Evolutionary conservation across 2,329 filamentous ascomycete species (phyloP).

Genomic region (Penicillium sp.): DNA sequence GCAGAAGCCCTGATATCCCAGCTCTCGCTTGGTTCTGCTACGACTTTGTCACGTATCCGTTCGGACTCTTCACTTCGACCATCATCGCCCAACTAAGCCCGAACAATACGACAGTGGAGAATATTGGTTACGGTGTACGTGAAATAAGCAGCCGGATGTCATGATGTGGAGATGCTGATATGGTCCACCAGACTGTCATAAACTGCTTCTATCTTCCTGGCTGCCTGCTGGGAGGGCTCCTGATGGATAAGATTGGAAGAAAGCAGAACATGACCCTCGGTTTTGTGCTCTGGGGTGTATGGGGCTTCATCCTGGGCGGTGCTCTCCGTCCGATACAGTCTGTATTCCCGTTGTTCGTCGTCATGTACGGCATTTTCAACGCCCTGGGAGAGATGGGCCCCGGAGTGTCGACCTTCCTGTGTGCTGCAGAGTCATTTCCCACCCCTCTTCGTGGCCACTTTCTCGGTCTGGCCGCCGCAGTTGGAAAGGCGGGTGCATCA

Average conservation of each 20-base stretch:
- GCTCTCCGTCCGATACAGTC: conserved; percentile 40
- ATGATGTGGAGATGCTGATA: too few species aligned
- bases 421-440: conserved; percentile 43
- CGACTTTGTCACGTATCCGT: conserved; percentile 49
- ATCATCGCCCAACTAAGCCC: conserved; percentile 42
- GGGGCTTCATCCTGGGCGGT: conserved; percentile 46
- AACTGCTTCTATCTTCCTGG: conserved; percentile 47
- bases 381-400: conserved; percentile 46
- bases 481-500: conserved; percentile 45
- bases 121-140: conserved; percentile 20
- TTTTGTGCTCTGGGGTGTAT: conserved; percentile 38
- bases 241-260: conserved; percentile 45
- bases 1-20: too few species aligned
- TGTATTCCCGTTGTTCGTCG: conserved; percentile 45
- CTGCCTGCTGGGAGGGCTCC: conserved; percentile 41
- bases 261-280: conserved; percentile 46
- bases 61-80: conserved; percentile 48
- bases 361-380: conserved; percentile 46
- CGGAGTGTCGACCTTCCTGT: conserved; percentile 36
- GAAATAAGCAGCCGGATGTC: too few species aligned
- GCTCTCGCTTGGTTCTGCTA: conserved; percentile 46
- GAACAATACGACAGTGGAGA: conserved; percentile 33
- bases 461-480: conserved; percentile 42
- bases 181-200: conserved; percentile 38
- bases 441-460: conserved; percentile 45